A percentile compares a stretch with the other conserved stretches of the same genome.
Conservation (phyloP, 257 asterid species). For the Solanum lignicaule region DNA sequence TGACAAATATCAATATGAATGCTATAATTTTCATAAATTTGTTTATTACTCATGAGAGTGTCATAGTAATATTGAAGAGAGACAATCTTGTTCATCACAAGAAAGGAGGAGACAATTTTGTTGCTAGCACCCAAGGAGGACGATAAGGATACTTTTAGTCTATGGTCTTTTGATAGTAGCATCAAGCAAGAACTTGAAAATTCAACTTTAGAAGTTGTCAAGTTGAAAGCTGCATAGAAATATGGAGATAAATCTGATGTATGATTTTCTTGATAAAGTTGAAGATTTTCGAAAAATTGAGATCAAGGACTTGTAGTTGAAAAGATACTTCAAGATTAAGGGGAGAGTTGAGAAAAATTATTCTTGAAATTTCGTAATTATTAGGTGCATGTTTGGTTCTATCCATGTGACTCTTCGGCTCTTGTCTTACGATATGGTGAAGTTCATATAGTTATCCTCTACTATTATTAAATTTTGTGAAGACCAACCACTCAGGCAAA, state of each 20-base stretch:
- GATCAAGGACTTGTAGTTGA: not conserved
- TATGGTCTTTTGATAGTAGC: not conserved
- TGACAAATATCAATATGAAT: not conserved
- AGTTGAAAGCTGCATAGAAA: not conserved
- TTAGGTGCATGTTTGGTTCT: not conserved
- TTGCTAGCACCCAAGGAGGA: not conserved
- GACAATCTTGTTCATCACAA: not conserved
- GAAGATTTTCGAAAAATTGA: not conserved
- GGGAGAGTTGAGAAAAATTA: not conserved
- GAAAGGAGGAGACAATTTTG: not conserved
- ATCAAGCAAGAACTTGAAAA: not conserved
- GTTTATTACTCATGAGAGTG: not conserved
- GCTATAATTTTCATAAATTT: not conserved
- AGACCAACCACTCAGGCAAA: not conserved
- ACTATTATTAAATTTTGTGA: not conserved
- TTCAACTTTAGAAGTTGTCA: not conserved
- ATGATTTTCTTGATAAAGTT: constrained; percentile 60
- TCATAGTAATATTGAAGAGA: not conserved
- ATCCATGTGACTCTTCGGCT: not conserved
- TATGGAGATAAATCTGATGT: constrained; percentile 59
- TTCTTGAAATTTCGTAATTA: not conserved
- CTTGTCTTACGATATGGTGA: not conserved
- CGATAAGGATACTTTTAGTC: not conserved
- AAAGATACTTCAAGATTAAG: not conserved
- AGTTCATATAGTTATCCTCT: not conserved